Evolutionary conservation across 2,329 filamentous ascomycete species (phyloP).

Genomic region (Cladosporium austrohemisphaericum): DNA sequence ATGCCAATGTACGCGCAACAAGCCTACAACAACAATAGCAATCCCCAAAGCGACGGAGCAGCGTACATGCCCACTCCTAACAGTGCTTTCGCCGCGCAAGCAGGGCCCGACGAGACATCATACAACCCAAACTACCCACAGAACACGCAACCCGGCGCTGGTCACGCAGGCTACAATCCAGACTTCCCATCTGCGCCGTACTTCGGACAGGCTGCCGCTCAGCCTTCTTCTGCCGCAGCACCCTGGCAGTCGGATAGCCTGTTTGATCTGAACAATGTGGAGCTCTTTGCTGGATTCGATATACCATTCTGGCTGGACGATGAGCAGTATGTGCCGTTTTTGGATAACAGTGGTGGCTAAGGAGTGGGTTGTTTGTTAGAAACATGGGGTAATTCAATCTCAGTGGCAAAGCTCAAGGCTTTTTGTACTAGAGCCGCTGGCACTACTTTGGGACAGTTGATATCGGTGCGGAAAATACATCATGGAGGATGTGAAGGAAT

Average conservation of each 20-base stretch:
- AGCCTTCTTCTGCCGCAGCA: conserved; percentile 3
- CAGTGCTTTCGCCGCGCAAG: conserved; percentile 4
- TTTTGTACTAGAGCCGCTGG: too few species aligned
- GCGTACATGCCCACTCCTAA: conserved; percentile 8
- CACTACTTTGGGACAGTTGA: neutral
- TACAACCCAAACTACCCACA: neutral
- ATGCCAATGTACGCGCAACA: neutral
- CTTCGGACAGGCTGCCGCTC: neutral
- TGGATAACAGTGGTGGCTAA: conserved; percentile 2
- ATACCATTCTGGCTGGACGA: conserved; percentile 37
- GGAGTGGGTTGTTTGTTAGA: neutral
- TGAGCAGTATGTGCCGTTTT: conserved; percentile 27
- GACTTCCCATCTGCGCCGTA: conserved; percentile 12
- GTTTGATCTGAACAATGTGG: conserved; percentile 20
- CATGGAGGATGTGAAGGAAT: too few species aligned
- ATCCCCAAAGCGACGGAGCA: neutral
- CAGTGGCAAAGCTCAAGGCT: too few species aligned
- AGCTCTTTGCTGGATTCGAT: conserved; percentile 34
- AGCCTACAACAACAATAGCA: neutral
- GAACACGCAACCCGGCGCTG: neutral
- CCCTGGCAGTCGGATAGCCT: conserved; percentile 6
- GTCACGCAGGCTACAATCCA: conserved; percentile 10
- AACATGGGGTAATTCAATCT: too few species aligned
- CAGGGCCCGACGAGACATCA: neutral
- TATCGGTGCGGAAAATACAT: too few species aligned